Percentiles rank a stretch among this genome's conserved stretches.
phyloP scores from a whole-genome alignment of 768 basidiomycete species.

The Leccinum truebloodii region DNA sequence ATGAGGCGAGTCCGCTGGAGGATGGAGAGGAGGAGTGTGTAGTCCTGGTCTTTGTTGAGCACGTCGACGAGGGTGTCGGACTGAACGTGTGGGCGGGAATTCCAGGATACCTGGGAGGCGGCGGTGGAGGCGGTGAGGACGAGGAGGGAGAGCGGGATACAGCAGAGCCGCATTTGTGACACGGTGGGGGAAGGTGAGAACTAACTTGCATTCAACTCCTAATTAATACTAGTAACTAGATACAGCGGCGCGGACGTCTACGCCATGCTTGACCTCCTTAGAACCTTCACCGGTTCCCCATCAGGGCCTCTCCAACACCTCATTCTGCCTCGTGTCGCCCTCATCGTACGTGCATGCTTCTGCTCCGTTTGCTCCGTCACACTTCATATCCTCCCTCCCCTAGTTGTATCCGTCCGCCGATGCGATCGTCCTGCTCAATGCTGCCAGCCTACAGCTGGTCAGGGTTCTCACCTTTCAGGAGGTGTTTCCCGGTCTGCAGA shows the following conservation, averaged over 20 bases:
- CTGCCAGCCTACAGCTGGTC: constrained; percentile 60
- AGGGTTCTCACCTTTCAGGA: constrained; percentile 80
- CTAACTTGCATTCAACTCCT: not conserved
- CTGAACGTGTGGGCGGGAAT: constrained; percentile 21
- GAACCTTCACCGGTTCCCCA: constrained; percentile 53
- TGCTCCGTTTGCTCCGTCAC: not conserved
- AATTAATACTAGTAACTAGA: not conserved
- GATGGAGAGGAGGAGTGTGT: constrained; percentile 69
- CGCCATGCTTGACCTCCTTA: constrained; percentile 49
- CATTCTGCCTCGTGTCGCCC: constrained; percentile 50
- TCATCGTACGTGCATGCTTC: constrained; percentile 52
- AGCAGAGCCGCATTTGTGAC: constrained; percentile 35
- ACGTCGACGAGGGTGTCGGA: constrained; percentile 75
- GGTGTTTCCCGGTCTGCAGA: constrained; percentile 65
- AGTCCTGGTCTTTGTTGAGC: constrained; percentile 75
- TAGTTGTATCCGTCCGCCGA: constrained; percentile 77
- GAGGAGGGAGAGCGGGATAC: constrained; percentile 38
- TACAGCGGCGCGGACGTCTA: not conserved
- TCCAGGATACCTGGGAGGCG: constrained; percentile 27
- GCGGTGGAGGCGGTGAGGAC: constrained; percentile 14
- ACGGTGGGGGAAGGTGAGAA: not conserved
- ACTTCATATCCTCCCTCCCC: not conserved
- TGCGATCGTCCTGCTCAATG: constrained; percentile 69
- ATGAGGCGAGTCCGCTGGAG: constrained; percentile 86
- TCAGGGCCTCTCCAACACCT: constrained; percentile 57